phyloP scores from a whole-genome alignment of 768 basidiomycete species.

The Chiua virens region DNA sequence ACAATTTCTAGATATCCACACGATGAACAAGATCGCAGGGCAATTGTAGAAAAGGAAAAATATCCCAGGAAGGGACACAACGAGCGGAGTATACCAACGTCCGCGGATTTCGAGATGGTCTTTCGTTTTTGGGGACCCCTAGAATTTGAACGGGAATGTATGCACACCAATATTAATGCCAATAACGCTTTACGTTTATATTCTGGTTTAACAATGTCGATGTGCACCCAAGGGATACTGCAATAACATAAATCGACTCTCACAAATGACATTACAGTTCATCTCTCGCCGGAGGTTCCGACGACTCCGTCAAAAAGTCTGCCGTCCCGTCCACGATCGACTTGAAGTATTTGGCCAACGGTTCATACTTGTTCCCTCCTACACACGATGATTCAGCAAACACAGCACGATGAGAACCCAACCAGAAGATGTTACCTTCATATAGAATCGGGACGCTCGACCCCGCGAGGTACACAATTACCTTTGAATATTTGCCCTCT shows the following conservation, averaged over 20 bases:
- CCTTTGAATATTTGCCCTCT: constrained; percentile 56
- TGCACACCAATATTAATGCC: no score
- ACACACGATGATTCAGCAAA: constrained; percentile 1
- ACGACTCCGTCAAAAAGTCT: constrained; percentile 46
- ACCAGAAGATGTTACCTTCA: constrained; percentile 49
- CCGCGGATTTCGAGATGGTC: neutral
- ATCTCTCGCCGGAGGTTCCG: constrained; percentile 35
- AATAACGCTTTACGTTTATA: no score
- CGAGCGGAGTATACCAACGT: neutral
- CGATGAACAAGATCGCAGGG: neutral
- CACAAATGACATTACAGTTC: constrained; percentile 24
- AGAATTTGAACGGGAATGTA: neutral
- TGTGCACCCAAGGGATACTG: neutral
- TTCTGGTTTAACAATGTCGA: neutral
- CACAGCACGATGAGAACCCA: neutral
- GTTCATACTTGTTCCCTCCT: constrained; percentile 75
- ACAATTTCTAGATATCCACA: neutral
- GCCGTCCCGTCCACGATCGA: constrained; percentile 68
- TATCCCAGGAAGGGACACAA: neutral
- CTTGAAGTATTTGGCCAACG: constrained; percentile 71
- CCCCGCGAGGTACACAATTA: constrained; percentile 68
- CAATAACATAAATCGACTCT: constrained; percentile 3
- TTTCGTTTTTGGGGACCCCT: neutral
- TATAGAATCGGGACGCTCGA: constrained; percentile 59
- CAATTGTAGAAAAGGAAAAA: neutral